Evolutionary conservation across 345 rosid species (phyloP).

Genomic region (Pistacia atlantica): DNA sequence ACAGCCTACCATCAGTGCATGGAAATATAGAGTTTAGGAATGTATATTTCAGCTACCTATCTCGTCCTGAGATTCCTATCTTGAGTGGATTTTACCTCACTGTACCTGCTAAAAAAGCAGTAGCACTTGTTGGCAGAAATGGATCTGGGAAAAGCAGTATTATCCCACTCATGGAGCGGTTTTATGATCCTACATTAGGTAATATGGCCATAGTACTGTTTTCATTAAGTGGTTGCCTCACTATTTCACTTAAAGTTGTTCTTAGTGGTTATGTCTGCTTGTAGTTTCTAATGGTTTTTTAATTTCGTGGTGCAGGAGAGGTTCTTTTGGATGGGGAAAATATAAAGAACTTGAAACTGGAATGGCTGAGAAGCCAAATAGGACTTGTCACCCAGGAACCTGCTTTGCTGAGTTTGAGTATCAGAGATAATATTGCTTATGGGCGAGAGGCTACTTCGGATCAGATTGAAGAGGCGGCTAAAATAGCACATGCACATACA

Average conservation of each 20-base stretch:
- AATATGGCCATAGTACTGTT: slow-evolving; percentile 23
- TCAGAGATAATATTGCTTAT: slow-evolving; percentile 86
- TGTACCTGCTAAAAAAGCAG: slow-evolving; percentile 93
- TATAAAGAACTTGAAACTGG: slow-evolving; percentile 82
- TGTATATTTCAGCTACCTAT: slow-evolving; percentile 97
- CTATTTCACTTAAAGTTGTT: slow-evolving; percentile 10
- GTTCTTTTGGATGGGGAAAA: slow-evolving; percentile 98
- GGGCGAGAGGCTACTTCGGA: slow-evolving; percentile 83
- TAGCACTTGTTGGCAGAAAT: slow-evolving; percentile 99
- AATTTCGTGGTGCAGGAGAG: slow-evolving; percentile 74
- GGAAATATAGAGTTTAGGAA: slow-evolving; percentile 98
- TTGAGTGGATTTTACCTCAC: slow-evolving; percentile 98
- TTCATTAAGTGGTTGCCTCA: slow-evolving; percentile 3
- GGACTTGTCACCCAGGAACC: slow-evolving; percentile 99
- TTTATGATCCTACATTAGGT: slow-evolving; percentile 99
- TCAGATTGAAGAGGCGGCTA: slow-evolving; percentile 96
- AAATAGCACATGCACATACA: slow-evolving; percentile 92
- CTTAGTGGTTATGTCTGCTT: slow-evolving; percentile 23
- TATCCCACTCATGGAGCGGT: slow-evolving; percentile 98
- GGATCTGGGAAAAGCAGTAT: slow-evolving; percentile 99
- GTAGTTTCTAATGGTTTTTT: slow-evolving; percentile 20
- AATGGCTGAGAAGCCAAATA: slow-evolving; percentile 94
- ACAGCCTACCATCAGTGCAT: slow-evolving; percentile 53
- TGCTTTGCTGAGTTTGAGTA: slow-evolving; percentile 85
- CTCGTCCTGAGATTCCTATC: slow-evolving; percentile 98